These are phyloP conservation scores for Auricularia heimuer DNA, from an alignment of 768 basidiomycete species.

Conservation along the genomic window DNA sequence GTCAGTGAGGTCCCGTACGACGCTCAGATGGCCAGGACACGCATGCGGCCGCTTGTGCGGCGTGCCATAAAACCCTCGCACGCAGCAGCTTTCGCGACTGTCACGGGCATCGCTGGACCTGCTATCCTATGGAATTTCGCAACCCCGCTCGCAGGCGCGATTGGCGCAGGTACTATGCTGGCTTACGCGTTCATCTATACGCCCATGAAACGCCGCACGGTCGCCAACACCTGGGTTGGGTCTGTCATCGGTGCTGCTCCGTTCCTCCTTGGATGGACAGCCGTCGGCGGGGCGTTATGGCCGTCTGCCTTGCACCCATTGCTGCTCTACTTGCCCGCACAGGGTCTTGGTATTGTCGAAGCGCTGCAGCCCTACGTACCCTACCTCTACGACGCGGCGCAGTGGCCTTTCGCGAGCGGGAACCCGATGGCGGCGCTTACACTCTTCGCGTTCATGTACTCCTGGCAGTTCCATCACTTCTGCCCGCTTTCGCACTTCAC, in stretches of 20 bases:
- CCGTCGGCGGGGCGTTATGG: slow-evolving; percentile 71
- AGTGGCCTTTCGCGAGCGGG: slow-evolving; percentile 35
- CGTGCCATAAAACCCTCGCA: slow-evolving; percentile 78
- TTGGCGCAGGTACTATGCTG: slow-evolving; percentile 76
- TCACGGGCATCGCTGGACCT: slow-evolving; percentile 71
- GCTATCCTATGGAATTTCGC: slow-evolving; percentile 70
- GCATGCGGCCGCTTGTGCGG: slow-evolving; percentile 77
- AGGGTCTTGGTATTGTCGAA: not conserved
- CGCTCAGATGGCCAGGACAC: slow-evolving; percentile 90
- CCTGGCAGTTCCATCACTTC: slow-evolving; percentile 99
- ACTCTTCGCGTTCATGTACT: slow-evolving; percentile 77
- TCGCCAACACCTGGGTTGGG: slow-evolving; percentile 91
- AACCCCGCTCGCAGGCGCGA: slow-evolving; percentile 73
- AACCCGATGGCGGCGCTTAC: slow-evolving; percentile 76
- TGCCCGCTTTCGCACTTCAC: slow-evolving; percentile 85
- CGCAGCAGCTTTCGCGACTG: slow-evolving; percentile 66
- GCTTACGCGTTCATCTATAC: slow-evolving; percentile 93
- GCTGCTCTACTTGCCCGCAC: slow-evolving; percentile 48
- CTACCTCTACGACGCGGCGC: slow-evolving; percentile 28
- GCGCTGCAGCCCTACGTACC: slow-evolving; percentile 18
- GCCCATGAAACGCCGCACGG: slow-evolving; percentile 73
- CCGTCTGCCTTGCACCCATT: slow-evolving; percentile 54
- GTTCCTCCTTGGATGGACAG: slow-evolving; percentile 97
- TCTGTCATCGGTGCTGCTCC: slow-evolving; percentile 87
- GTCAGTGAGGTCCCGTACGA: slow-evolving; percentile 92